Conservation (phyloP, 1,284 basidiomycete genomes). For the Tylopilus sp. region DNA sequence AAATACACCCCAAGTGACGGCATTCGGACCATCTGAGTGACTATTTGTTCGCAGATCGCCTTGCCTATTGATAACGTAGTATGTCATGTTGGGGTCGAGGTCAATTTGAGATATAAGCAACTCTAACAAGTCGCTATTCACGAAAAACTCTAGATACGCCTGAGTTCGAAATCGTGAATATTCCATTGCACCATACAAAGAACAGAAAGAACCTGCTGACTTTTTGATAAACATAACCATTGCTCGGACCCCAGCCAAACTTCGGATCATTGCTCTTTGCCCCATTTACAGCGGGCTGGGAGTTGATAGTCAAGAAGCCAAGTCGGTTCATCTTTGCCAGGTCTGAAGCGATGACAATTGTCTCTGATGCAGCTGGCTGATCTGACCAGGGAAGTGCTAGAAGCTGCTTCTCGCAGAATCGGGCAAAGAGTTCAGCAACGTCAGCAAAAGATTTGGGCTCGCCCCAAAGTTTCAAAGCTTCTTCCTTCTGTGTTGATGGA, state of each 20-base stretch:
- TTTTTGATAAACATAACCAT: slow-evolving; percentile 98
- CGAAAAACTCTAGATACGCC: slow-evolving; percentile 99
- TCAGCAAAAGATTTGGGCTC: slow-evolving; percentile 73
- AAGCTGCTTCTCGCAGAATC: slow-evolving; percentile 78
- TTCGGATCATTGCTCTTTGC: slow-evolving; percentile 83
- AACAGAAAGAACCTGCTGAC: slow-evolving; percentile 51
- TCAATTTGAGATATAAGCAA: slow-evolving; percentile 86
- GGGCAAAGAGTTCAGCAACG: slow-evolving; percentile 76
- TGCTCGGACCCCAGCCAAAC: slow-evolving; percentile 93
- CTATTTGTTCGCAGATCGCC: slow-evolving; percentile 95
- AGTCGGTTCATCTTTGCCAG: slow-evolving; percentile 86
- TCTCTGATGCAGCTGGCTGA: slow-evolving; percentile 85
- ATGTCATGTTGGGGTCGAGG: slow-evolving; percentile 88
- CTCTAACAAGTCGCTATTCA: slow-evolving; percentile 74
- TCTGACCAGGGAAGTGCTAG: slow-evolving; percentile 95
- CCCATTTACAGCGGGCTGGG: slow-evolving; percentile 96
- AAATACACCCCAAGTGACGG: slow-evolving; percentile 99
- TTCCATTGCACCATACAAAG: neutral
- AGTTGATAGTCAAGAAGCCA: slow-evolving; percentile 97
- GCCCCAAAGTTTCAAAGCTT: slow-evolving; percentile 89
- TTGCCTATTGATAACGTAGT: slow-evolving; percentile 92
- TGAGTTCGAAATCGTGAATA: slow-evolving; percentile 40
- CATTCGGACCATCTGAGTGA: slow-evolving; percentile 91
- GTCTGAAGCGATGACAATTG: slow-evolving; percentile 78
- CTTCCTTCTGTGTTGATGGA: slow-evolving; percentile 65